phyloP scores from a whole-genome alignment of 2,329 filamentous ascomycete genomes.

The Cercospora berteroae region DNA sequence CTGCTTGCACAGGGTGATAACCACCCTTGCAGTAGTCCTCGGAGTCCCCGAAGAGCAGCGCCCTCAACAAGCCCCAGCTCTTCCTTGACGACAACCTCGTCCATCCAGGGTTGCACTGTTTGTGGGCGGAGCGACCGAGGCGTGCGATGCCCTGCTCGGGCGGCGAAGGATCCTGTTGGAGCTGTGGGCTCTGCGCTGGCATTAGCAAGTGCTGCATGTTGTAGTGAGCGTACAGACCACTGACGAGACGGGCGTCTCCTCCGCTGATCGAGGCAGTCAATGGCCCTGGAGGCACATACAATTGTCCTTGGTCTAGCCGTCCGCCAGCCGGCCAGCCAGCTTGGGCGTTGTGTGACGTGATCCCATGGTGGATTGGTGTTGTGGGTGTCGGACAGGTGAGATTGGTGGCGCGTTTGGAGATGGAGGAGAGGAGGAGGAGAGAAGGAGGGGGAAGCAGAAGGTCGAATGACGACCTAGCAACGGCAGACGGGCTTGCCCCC shows the following conservation, averaged over 20 bases:
- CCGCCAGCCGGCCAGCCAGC: neutral
- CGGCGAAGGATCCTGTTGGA: neutral
- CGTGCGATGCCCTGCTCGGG: neutral
- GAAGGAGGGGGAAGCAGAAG: neutral
- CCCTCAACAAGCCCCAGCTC: neutral
- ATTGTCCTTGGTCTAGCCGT: neutral
- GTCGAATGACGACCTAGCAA: neutral
- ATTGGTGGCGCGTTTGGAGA: neutral
- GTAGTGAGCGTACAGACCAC: neutral
- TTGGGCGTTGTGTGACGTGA: neutral
- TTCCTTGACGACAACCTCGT: neutral
- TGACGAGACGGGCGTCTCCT: neutral
- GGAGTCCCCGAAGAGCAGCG: neutral
- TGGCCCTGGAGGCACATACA: neutral
- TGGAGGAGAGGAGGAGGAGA: neutral
- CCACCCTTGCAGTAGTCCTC: neutral
- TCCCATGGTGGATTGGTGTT: neutral
- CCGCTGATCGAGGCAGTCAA: neutral
- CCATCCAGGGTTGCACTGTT: neutral
- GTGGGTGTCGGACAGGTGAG: neutral
- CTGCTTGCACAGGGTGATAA: neutral
- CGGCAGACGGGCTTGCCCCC: neutral
- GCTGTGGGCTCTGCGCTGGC: neutral
- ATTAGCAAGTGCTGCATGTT: neutral
- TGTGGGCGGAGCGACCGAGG: neutral